phyloP scores from a whole-genome alignment of 805 yeast genomes.

The Saturnispora serradocipensis region DNA sequence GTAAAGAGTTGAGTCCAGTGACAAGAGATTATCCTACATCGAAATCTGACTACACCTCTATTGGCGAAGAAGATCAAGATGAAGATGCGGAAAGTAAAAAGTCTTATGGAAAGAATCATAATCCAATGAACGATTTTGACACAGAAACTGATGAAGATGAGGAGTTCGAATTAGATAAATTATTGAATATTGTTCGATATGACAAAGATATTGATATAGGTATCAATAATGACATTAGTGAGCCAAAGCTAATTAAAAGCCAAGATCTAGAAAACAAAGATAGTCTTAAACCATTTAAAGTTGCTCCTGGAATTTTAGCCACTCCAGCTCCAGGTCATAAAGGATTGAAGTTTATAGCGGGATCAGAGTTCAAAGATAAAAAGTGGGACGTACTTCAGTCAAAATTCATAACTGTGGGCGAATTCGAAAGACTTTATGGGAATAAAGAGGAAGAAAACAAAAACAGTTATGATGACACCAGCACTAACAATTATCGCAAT shows the following conservation, averaged over 20 bases:
- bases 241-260: not conserved
- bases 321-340: slow-evolving; percentile 13
- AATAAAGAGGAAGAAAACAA: slow-evolving; percentile 10
- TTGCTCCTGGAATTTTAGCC: slow-evolving; percentile 6
- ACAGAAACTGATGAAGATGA: not conserved
- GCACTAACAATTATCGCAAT: not conserved
- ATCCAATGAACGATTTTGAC: not conserved
- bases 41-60: slow-evolving; percentile 21
- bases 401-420: slow-evolving; percentile 19
- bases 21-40: slow-evolving; percentile 8
- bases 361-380: slow-evolving; percentile 25
- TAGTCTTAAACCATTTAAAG: not conserved
- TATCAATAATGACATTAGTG: not conserved
- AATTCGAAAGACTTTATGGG: slow-evolving; percentile 10
- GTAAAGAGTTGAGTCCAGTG: slow-evolving; percentile 13
- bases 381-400: slow-evolving; percentile 22
- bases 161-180: slow-evolving; percentile 3
- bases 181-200: slow-evolving; percentile 4
- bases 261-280: not conserved
- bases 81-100: slow-evolving; percentile 10
- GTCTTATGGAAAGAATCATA: not conserved
- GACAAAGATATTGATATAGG: not conserved
- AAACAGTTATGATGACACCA: slow-evolving; percentile 15
- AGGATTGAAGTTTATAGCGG: slow-evolving; percentile 26
- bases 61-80: not conserved